phyloP scores from a whole-genome alignment of 768 basidiomycete genomes.

The Gloeopeniophorella convolvens region DNA sequence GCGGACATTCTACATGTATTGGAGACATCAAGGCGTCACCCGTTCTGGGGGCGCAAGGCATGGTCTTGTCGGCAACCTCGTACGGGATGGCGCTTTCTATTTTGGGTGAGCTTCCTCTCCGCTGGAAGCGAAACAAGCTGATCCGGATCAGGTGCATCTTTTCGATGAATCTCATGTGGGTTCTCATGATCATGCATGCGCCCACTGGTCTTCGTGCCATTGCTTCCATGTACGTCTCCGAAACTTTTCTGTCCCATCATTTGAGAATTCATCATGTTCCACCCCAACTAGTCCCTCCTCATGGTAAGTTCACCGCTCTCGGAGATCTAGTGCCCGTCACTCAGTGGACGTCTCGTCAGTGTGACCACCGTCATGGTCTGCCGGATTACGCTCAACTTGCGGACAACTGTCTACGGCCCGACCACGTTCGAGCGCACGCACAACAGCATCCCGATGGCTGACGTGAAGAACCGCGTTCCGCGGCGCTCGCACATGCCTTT shows the following conservation, averaged over 20 bases:
- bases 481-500: not conserved
- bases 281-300: constrained; percentile 12
- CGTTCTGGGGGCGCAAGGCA: not conserved
- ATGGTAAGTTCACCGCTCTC: constrained; percentile 1
- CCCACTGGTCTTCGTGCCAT: constrained; percentile 20
- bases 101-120: constrained; percentile 12
- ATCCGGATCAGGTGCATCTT: constrained; percentile 13
- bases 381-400: constrained; percentile 20
- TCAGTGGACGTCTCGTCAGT: not conserved
- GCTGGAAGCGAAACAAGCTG: not conserved
- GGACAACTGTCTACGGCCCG: constrained; percentile 18
- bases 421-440: constrained; percentile 5
- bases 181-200: constrained; percentile 19
- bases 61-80: constrained; percentile 2
- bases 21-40: constrained; percentile 5
- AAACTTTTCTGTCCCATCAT: not conserved
- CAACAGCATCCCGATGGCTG: constrained; percentile 8
- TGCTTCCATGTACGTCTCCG: constrained; percentile 15
- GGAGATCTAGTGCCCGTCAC: too few species aligned
- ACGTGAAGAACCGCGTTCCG: not conserved
- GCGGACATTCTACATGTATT: constrained; percentile 18
- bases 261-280: not conserved
- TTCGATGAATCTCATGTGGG: constrained; percentile 19
- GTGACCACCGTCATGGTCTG: constrained; percentile 18
- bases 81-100: constrained; percentile 18